A percentile compares a stretch with the other conserved stretches of the same genome.
phyloP scores from a whole-genome alignment of 768 basidiomycete species.

The Termitomyces sp. region DNA sequence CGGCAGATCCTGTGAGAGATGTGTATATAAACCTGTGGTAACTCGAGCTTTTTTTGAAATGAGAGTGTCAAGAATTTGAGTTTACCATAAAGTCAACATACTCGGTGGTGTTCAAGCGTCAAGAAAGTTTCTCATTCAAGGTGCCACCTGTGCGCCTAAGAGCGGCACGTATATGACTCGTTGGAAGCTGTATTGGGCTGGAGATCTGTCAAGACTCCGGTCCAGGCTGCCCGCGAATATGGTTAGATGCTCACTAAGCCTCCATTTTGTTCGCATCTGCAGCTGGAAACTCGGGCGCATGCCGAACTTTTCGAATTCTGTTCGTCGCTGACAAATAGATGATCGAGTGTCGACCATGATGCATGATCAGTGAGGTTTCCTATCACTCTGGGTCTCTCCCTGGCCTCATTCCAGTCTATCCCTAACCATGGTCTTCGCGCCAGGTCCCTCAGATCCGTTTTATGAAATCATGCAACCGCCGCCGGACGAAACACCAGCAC shows the following conservation, averaged over 20 bases:
- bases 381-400: constrained; percentile 10
- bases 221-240: background rate
- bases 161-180: too few species aligned
- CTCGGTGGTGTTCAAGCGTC: background rate
- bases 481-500: constrained; percentile 45
- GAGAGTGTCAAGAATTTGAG: background rate
- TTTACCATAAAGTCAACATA: background rate
- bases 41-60: too few species aligned
- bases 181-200: background rate
- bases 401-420: constrained; percentile 3
- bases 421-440: constrained; percentile 27
- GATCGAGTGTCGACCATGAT: background rate
- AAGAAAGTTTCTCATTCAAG: background rate
- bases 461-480: constrained; percentile 44
- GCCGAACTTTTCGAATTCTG: background rate
- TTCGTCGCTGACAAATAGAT: constrained; percentile 2
- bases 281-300: background rate
- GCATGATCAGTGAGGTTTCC: background rate
- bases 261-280: background rate
- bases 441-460: constrained; percentile 38
- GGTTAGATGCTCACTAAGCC: background rate
- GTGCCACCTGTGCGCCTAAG: background rate
- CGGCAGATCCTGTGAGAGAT: too few species aligned
- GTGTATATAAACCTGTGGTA: too few species aligned
- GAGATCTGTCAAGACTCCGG: background rate